A percentile compares a stretch with the other conserved stretches of the same genome.
phyloP scores from a whole-genome alignment of 768 basidiomycete genomes.

The Trametes villosa region DNA sequence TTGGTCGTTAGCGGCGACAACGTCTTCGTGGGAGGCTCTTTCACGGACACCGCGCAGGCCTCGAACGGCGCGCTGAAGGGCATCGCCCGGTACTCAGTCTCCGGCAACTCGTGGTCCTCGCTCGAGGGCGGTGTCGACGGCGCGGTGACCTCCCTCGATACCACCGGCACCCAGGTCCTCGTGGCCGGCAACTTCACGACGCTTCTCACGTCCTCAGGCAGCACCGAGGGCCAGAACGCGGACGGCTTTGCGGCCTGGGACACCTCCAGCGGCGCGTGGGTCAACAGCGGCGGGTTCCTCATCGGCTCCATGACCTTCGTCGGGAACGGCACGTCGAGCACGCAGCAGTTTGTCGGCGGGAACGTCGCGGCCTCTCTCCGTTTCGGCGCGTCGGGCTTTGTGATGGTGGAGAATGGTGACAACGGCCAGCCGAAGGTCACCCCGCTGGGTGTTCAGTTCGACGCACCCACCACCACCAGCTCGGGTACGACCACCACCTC shows the following conservation, averaged over 20 bases:
- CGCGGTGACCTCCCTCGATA: conserved; percentile 61
- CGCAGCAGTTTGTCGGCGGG: conserved; percentile 70
- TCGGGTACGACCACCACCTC: conserved; percentile 29
- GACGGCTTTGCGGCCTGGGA: conserved; percentile 83
- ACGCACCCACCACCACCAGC: conserved; percentile 34
- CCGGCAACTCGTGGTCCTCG: conserved; percentile 64
- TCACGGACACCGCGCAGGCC: conserved; percentile 65
- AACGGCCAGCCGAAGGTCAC: conserved; percentile 57
- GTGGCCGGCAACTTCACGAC: conserved; percentile 79
- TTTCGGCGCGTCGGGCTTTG: conserved; percentile 81
- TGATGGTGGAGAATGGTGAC: conserved; percentile 71
- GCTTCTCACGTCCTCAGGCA: conserved; percentile 41
- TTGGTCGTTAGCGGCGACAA: conserved; percentile 63
- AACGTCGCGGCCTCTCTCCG: conserved; percentile 57
- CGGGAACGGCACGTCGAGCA: conserved; percentile 61
- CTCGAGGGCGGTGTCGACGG: conserved; percentile 81
- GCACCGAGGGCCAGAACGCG: conserved; percentile 32
- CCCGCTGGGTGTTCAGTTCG: conserved; percentile 63
- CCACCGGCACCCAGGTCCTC: conserved; percentile 55
- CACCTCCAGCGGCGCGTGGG: conserved; percentile 62
- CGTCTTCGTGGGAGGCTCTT: conserved; percentile 88
- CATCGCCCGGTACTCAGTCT: conserved; percentile 74
- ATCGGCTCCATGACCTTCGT: conserved; percentile 72
- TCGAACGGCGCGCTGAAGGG: conserved; percentile 58
- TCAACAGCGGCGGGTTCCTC: conserved; percentile 74